Percentiles rank a stretch among this genome's conserved stretches.
These are phyloP conservation scores for Plenodomus biglobosus DNA, from an alignment of 2,329 filamentous ascomycete genomes.

Conservation along the genomic window DNA sequence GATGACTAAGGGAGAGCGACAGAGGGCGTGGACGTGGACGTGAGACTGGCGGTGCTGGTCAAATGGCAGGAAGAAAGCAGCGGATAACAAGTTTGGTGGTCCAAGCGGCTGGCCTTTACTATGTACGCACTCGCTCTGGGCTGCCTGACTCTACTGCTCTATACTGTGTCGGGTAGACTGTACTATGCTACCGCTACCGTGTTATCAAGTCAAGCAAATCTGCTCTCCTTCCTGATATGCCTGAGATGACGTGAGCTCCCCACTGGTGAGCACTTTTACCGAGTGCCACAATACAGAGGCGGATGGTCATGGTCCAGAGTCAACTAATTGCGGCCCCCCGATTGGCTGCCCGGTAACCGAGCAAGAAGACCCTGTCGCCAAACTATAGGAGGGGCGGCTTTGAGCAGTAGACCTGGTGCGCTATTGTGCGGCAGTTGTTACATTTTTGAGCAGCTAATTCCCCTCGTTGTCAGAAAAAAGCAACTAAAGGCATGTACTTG, in stretches of 20 bases:
- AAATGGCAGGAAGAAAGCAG: not conserved
- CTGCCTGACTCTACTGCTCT: slow-evolving; percentile 3
- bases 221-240: too few relatives aligned
- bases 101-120: not conserved
- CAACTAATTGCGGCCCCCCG: slow-evolving; percentile 16
- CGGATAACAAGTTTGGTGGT: not conserved
- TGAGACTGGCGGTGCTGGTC: not conserved
- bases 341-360: slow-evolving; percentile 15
- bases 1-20: not conserved
- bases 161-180: too few relatives aligned
- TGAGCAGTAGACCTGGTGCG: not conserved
- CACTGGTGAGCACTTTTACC: too few relatives aligned
- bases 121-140: not conserved
- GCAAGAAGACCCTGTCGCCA: slow-evolving; percentile 17
- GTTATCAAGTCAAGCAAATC: too few relatives aligned
- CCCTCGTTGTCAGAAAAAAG: slow-evolving; percentile 1
- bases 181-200: too few relatives aligned
- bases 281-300: too few relatives aligned
- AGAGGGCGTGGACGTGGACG: not conserved
- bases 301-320: not conserved
- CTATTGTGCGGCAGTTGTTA: slow-evolving; percentile 4
- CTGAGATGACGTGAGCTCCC: too few relatives aligned
- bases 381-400: slow-evolving; percentile 5
- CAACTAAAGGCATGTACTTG: too few relatives aligned
- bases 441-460: slow-evolving; percentile 9